Evolutionary conservation across 169 alveolate species (phyloP).

Genomic region (Haemoproteus tartakovskyi): DNA sequence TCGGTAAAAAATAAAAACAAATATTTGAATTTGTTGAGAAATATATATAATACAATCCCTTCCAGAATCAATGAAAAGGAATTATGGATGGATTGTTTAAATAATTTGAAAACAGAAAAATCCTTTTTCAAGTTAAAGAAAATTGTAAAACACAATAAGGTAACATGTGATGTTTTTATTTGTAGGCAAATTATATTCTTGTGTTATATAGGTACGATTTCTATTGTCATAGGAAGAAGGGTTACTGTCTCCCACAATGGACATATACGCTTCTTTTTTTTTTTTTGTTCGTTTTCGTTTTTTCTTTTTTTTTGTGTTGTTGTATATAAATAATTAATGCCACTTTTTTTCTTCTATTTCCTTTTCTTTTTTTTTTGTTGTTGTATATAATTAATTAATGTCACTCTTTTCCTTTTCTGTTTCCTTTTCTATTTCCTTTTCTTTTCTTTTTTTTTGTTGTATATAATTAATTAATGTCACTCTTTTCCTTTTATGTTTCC

Average conservation of each 20-base stretch:
- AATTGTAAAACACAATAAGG: constrained; percentile 3
- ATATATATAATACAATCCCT: constrained; percentile 42
- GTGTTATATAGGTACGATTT: constrained; percentile 25
- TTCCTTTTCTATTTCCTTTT: background rate
- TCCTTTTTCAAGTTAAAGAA: constrained; percentile 7
- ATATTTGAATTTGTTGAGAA: constrained; percentile 31
- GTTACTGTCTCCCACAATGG: background rate
- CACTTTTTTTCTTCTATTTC: too few species aligned
- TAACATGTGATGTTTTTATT: background rate
- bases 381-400: too few species aligned
- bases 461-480: too few species aligned
- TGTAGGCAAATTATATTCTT: constrained; percentile 53
- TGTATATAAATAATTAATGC: too few species aligned
- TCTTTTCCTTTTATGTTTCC: too few species aligned
- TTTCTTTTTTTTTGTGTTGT: too few species aligned
- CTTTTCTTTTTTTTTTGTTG: too few species aligned
- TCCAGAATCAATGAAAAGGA: constrained; percentile 49
- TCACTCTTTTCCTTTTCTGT: too few species aligned
- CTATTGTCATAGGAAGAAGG: background rate
- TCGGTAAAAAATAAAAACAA: constrained; percentile 4
- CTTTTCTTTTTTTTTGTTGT: background rate
- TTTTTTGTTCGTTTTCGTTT: too few species aligned
- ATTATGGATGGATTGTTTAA: constrained; percentile 24
- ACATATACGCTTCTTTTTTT: background rate
- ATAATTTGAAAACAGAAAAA: constrained; percentile 14